A percentile compares a stretch with the other conserved stretches of the same genome.
Conservation (phyloP, 139 green algal species). For the Closterium sp. region DNA sequence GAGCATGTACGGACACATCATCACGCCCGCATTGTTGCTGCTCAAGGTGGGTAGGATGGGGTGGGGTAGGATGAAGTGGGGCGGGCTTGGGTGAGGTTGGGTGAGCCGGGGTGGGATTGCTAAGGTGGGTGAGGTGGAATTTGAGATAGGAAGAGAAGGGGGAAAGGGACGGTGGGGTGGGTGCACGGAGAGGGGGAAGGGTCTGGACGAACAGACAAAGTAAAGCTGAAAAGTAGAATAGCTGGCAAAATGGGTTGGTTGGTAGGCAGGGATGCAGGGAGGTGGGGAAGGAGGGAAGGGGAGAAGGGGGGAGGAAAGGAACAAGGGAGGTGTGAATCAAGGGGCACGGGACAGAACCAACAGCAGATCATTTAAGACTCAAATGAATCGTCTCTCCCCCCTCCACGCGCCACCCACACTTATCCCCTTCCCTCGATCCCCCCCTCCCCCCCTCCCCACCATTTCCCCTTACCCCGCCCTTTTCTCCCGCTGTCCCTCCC, state of each 20-base stretch:
- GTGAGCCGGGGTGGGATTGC: neutral
- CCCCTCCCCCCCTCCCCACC: neutral
- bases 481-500: neutral
- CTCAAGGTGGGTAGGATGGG: neutral
- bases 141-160: neutral
- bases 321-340: too few relatives aligned
- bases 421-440: neutral
- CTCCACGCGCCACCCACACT: too few relatives aligned
- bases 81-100: neutral
- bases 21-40: slow-evolving; percentile 68
- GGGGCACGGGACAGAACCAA: neutral
- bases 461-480: neutral
- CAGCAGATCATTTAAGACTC: too few relatives aligned
- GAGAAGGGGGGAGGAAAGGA: neutral
- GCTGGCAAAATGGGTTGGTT: too few relatives aligned
- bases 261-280: neutral
- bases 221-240: neutral
- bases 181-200: neutral
- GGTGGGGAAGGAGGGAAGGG: neutral
- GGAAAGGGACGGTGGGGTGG: neutral
- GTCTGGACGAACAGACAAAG: neutral
- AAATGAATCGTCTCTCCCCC: too few relatives aligned
- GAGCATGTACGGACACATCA: slow-evolving; percentile 67
- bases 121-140: neutral
- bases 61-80: neutral